Conservation (phyloP, 805 yeast species). For the Zygosaccharomyces kombuchaensis region DNA sequence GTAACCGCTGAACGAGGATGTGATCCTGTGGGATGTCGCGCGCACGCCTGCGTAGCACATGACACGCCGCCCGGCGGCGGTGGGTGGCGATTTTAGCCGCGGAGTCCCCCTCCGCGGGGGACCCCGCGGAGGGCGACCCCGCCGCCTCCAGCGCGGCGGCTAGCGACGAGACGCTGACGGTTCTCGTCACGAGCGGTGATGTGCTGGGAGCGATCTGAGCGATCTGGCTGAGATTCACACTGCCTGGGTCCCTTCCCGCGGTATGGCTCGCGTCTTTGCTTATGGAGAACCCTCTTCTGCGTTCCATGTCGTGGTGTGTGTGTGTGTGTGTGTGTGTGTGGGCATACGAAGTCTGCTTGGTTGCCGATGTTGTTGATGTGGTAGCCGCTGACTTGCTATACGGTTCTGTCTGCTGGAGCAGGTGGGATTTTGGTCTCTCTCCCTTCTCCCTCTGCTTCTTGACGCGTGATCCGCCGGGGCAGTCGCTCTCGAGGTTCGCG, state of each 20-base stretch:
- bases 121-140: no score
- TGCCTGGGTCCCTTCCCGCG: not conserved
- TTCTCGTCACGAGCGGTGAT: not conserved
- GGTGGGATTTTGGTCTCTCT: no score
- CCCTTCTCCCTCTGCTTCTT: no score
- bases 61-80: not conserved
- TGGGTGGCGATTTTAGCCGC: no score
- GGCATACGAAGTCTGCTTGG: no score
- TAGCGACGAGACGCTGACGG: conserved; percentile 5
- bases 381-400: no score
- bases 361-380: not conserved
- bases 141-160: no score
- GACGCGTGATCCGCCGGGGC: no score
- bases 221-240: not conserved
- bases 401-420: no score
- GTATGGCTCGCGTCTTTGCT: not conserved
- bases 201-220: not conserved
- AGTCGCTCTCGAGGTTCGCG: no score
- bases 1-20: not conserved
- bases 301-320: not conserved
- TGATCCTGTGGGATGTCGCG: not conserved
- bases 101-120: no score
- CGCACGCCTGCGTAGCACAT: not conserved
- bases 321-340: no score
- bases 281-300: conserved; percentile 4